phyloP scores from a whole-genome alignment of 768 basidiomycete genomes.

The Hygrophoropsis aurantiaca region DNA sequence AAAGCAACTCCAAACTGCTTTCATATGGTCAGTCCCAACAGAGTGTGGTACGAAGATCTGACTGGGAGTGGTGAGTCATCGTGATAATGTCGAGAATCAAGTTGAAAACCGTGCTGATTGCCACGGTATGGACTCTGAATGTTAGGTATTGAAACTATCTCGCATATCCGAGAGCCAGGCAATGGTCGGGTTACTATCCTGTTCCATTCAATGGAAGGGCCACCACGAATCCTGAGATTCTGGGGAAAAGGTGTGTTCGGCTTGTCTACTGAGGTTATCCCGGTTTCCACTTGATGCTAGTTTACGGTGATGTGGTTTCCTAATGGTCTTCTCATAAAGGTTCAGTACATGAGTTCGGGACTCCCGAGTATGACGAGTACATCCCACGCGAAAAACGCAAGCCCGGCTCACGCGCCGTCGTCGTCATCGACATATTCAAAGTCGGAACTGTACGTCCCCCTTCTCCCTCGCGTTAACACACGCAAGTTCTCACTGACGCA shows the following conservation, averaged over 20 bases:
- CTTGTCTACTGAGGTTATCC: neutral
- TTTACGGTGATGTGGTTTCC: no score
- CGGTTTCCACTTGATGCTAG: neutral
- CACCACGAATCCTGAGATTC: slow-evolving; percentile 56
- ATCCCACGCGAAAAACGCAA: slow-evolving; percentile 46
- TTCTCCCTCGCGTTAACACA: neutral
- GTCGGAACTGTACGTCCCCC: slow-evolving; percentile 43
- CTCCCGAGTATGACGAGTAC: slow-evolving; percentile 55
- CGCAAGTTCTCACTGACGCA: no score
- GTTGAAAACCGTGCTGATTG: neutral
- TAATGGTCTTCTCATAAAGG: slow-evolving; percentile 37
- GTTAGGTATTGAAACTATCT: slow-evolving; percentile 55
- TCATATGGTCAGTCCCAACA: slow-evolving; percentile 51
- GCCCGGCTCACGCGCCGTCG: slow-evolving; percentile 59
- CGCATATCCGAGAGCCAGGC: slow-evolving; percentile 54
- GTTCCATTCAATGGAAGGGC: slow-evolving; percentile 61
- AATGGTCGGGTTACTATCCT: slow-evolving; percentile 62
- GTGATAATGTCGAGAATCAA: no score
- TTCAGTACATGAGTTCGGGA: slow-evolving; percentile 60
- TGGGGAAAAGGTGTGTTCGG: slow-evolving; percentile 53
- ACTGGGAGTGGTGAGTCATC: slow-evolving; percentile 60
- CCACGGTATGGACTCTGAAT: neutral
- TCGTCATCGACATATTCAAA: slow-evolving; percentile 61
- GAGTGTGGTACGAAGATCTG: slow-evolving; percentile 75
- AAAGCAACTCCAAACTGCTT: slow-evolving; percentile 64